Evolutionary conservation across 768 basidiomycete genomes (phyloP).

Genomic region (Hemileccinum impolitum): DNA sequence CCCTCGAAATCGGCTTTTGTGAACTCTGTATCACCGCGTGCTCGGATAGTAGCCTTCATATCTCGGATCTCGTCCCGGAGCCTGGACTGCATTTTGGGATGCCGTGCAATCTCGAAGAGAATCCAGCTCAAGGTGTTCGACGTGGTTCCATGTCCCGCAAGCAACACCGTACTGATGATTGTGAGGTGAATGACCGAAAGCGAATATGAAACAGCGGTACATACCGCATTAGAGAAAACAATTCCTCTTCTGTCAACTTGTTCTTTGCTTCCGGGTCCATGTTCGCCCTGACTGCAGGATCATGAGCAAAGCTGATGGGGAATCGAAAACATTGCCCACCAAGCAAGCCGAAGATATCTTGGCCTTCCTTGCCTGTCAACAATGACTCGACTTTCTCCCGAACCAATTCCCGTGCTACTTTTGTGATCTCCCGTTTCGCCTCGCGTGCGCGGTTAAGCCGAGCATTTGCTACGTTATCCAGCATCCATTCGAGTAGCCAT

Average conservation of each 20-base stretch:
- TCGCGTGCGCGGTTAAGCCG: slow-evolving; percentile 13
- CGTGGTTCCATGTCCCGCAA: slow-evolving; percentile 54
- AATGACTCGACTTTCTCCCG: slow-evolving; percentile 3
- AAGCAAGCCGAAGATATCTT: slow-evolving; percentile 31
- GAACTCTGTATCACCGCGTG: slow-evolving; percentile 2
- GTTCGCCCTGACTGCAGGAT: slow-evolving; percentile 24
- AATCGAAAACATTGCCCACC: slow-evolving; percentile 31
- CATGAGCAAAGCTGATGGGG: neutral
- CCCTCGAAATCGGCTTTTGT: slow-evolving; percentile 42
- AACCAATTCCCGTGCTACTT: slow-evolving; percentile 3
- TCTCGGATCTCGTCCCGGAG: slow-evolving; percentile 41
- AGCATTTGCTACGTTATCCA: slow-evolving; percentile 23
- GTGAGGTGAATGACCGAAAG: neutral
- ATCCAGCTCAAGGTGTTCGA: slow-evolving; percentile 40
- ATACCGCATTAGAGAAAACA: slow-evolving; percentile 13
- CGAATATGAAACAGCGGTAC: neutral
- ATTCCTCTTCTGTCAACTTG: slow-evolving; percentile 17
- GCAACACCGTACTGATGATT: slow-evolving; percentile 39
- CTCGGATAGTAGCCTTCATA: neutral
- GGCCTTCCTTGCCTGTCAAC: neutral
- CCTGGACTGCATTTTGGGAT: slow-evolving; percentile 54
- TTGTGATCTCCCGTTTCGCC: neutral
- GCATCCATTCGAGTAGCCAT: slow-evolving; percentile 32
- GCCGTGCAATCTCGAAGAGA: slow-evolving; percentile 51
- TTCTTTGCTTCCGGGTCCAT: slow-evolving; percentile 25